These are phyloP conservation scores for Linum usitatissimum DNA, from an alignment of 345 rosid genomes.

Conservation along the genomic window DNA sequence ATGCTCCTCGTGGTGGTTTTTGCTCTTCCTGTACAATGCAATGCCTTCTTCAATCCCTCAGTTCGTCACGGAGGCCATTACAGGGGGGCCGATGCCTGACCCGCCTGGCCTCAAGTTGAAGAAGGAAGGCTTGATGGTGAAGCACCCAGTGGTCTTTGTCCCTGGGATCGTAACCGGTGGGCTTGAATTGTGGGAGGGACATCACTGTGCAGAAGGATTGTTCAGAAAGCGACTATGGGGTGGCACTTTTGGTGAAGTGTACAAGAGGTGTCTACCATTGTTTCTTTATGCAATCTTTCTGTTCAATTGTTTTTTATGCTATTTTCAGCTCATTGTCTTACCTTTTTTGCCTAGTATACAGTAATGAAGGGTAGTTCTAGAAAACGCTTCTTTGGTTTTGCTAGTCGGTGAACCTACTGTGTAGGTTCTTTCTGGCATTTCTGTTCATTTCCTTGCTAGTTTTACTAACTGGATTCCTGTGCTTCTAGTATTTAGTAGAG, in stretches of 20 bases:
- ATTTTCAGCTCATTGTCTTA: background rate
- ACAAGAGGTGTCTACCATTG: conserved; percentile 51
- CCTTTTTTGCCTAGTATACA: no score
- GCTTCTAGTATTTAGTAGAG: no score
- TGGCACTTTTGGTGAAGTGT: conserved; percentile 94
- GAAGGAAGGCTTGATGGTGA: conserved; percentile 71
- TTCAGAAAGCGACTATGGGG: conserved; percentile 97
- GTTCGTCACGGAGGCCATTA: conserved; percentile 82
- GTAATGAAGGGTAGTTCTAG: no score
- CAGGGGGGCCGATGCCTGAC: conserved; percentile 74
- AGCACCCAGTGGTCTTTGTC: conserved; percentile 85
- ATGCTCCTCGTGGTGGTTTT: conserved; percentile 78
- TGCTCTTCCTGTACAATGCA: conserved; percentile 72
- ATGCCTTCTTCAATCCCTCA: conserved; percentile 84
- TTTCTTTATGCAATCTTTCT: background rate
- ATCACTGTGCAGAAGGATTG: conserved; percentile 74
- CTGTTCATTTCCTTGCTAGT: no score
- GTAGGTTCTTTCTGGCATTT: no score
- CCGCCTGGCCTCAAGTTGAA: conserved; percentile 76
- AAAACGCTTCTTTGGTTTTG: no score
- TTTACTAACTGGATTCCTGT: no score
- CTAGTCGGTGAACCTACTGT: no score
- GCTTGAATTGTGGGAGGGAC: conserved; percentile 95
- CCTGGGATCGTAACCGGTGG: conserved; percentile 97
- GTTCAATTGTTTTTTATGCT: background rate